A percentile compares a stretch with the other conserved stretches of the same genome.
phyloP scores from a whole-genome alignment of 192 early-diverging fungal species.

The Coemansia sp. region DNA sequence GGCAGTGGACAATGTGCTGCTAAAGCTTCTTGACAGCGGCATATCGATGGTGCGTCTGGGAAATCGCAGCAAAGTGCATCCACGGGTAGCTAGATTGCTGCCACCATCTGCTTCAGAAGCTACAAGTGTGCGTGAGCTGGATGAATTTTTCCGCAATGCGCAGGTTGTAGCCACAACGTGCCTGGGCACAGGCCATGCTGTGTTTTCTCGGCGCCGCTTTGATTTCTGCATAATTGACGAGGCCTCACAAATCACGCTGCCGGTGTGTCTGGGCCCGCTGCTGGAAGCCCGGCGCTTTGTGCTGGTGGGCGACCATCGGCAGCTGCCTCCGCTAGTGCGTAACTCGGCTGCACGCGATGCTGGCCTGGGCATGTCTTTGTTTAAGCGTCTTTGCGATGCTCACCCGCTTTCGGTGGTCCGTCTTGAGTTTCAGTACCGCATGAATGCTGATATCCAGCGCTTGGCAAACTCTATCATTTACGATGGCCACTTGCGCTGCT shows the following conservation, averaged over 20 bases:
- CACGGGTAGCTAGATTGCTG: slow-evolving; percentile 41
- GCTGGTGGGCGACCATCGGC: slow-evolving; percentile 93
- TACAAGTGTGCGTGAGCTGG: slow-evolving; percentile 61
- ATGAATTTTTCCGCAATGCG: slow-evolving; percentile 58
- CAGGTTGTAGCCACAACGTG: slow-evolving; percentile 86
- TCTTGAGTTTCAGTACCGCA: slow-evolving; percentile 86
- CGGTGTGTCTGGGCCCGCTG: slow-evolving; percentile 85
- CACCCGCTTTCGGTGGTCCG: slow-evolving; percentile 74
- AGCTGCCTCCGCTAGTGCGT: slow-evolving; percentile 85
- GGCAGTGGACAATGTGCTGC: slow-evolving; percentile 88
- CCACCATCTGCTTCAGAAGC: slow-evolving; percentile 35
- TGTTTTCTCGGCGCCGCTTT: slow-evolving; percentile 75
- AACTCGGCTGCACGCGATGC: slow-evolving; percentile 33
- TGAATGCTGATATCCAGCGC: slow-evolving; percentile 88
- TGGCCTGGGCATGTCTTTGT: slow-evolving; percentile 65
- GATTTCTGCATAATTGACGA: slow-evolving; percentile 98
- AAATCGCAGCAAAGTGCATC: slow-evolving; percentile 60
- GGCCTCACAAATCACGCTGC: slow-evolving; percentile 90
- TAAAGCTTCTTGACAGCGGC: slow-evolving; percentile 70
- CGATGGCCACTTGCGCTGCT: slow-evolving; percentile 72
- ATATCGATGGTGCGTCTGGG: slow-evolving; percentile 78
- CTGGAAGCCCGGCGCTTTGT: slow-evolving; percentile 80
- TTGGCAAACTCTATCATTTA: slow-evolving; percentile 84
- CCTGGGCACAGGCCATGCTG: slow-evolving; percentile 72
- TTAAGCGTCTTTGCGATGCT: slow-evolving; percentile 74